Evolutionary conservation across 2,329 filamentous ascomycete species (phyloP).

Genomic region (Paramyrothecium roridum): DNA sequence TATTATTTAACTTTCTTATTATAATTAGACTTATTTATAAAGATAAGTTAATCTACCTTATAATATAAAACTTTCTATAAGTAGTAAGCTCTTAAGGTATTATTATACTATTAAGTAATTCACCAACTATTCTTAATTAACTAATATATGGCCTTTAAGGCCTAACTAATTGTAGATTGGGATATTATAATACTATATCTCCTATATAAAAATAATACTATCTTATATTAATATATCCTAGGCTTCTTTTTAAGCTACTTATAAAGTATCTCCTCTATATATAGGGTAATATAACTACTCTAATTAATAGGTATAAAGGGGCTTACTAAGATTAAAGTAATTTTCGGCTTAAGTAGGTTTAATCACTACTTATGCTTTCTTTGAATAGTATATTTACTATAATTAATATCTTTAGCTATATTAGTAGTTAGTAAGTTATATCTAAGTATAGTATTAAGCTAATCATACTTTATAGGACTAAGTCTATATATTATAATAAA

Average conservation of each 20-base stretch:
- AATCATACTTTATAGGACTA: neutral
- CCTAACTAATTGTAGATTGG: constrained; percentile 13
- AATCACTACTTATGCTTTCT: no score
- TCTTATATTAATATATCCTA: no score
- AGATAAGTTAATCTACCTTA: constrained; percentile 27
- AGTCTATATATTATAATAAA: neutral
- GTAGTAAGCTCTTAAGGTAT: constrained; percentile 18
- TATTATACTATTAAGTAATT: constrained; percentile 26
- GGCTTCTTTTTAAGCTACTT: no score
- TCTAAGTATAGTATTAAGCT: neutral
- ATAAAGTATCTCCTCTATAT: no score
- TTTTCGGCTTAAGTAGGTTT: no score
- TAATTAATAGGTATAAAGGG: no score
- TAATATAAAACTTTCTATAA: constrained; percentile 22
- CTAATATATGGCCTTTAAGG: constrained; percentile 18
- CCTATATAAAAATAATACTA: no score
- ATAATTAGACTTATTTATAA: constrained; percentile 29
- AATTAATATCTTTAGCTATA: neutral
- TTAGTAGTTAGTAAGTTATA: neutral
- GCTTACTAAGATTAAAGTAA: no score
- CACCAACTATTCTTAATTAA: constrained; percentile 23
- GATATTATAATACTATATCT: no score
- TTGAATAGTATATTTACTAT: neutral
- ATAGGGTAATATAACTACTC: no score
- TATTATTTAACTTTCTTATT: constrained; percentile 27